A percentile compares a stretch with the other conserved stretches of the same genome.
Evolutionary conservation across 768 basidiomycete genomes (phyloP).

Genomic region (Phlegmacium glaucopus): DNA sequence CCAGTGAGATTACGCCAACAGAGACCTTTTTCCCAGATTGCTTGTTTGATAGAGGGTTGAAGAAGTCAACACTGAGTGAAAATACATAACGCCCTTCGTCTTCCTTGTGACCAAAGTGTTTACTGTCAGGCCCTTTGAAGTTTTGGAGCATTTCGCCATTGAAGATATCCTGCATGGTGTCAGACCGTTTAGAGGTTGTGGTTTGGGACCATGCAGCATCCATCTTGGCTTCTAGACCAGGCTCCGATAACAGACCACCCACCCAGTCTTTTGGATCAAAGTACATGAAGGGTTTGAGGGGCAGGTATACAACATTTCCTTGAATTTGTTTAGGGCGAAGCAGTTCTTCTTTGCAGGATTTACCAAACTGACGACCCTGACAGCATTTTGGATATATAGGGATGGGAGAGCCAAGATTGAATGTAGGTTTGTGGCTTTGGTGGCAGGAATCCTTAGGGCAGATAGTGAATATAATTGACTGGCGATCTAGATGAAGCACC

Average conservation of each 20-base stretch:
- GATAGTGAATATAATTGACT: conserved; percentile 9
- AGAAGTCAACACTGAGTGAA: conserved; percentile 30
- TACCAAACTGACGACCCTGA: conserved; percentile 4
- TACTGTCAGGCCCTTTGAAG: conserved; percentile 22
- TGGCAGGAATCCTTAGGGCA: conserved; percentile 15
- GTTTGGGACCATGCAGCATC: conserved; percentile 11
- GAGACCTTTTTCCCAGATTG: conserved; percentile 22
- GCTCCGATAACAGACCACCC: conserved; percentile 18
- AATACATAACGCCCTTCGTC: conserved; percentile 23
- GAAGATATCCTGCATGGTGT: conserved; percentile 21
- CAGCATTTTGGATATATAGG: conserved; percentile 12
- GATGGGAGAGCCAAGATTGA: conserved; percentile 1
- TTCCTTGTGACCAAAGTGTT: conserved; percentile 15
- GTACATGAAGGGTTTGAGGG: conserved; percentile 16
- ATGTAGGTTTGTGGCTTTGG: conserved; percentile 10
- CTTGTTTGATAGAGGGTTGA: conserved; percentile 33
- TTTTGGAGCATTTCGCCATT: conserved; percentile 21
- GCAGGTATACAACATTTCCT: conserved; percentile 1
- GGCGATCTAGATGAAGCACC: conserved; percentile 4
- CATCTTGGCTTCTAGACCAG: conserved; percentile 24
- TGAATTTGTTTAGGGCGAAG: neutral
- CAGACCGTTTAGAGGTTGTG: neutral
- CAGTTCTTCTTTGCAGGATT: conserved; percentile 7
- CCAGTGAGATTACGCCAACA: conserved; percentile 25
- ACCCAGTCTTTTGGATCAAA: conserved; percentile 24